A percentile compares a stretch with the other conserved stretches of the same genome.
Conservation (phyloP, 2,329 filamentous ascomycete species). For the Trichoderma sp. region DNA sequence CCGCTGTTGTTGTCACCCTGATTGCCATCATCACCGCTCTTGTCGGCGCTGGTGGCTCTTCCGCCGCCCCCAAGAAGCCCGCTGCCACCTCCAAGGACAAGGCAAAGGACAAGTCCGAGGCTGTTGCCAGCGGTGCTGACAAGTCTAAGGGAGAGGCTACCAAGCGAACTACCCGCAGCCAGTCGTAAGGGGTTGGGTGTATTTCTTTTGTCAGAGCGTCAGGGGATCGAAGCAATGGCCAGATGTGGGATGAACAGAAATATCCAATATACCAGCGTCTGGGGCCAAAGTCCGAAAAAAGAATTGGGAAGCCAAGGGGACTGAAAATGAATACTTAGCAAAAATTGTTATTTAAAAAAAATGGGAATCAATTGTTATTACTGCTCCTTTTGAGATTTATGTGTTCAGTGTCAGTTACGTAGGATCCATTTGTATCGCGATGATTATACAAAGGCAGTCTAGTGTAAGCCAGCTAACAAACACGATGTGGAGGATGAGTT, state of each 20-base stretch:
- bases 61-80: constrained; percentile 73
- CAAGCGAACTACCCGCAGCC: constrained; percentile 61
- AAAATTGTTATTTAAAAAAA: constrained; percentile 4
- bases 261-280: constrained; percentile 19
- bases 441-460: neutral
- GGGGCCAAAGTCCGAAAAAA: neutral
- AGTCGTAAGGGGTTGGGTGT: constrained; percentile 43
- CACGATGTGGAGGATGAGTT: no score
- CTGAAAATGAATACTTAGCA: neutral
- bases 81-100: constrained; percentile 67
- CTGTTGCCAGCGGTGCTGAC: constrained; percentile 63
- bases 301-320: neutral
- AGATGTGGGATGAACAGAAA: constrained; percentile 9
- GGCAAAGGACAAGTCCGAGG: constrained; percentile 70
- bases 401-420: neutral
- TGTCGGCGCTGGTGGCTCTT: constrained; percentile 63
- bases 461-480: neutral
- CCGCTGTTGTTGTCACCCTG: constrained; percentile 67
- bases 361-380: constrained; percentile 21
- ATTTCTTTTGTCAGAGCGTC: constrained; percentile 5
- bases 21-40: constrained; percentile 70
- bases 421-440: neutral
- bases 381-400: neutral
- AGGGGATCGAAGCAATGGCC: neutral
- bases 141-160: constrained; percentile 73